Percentiles rank a stretch among this genome's conserved stretches.
phyloP scores from a whole-genome alignment of 768 basidiomycete genomes.

The Phanerochaete sordida region DNA sequence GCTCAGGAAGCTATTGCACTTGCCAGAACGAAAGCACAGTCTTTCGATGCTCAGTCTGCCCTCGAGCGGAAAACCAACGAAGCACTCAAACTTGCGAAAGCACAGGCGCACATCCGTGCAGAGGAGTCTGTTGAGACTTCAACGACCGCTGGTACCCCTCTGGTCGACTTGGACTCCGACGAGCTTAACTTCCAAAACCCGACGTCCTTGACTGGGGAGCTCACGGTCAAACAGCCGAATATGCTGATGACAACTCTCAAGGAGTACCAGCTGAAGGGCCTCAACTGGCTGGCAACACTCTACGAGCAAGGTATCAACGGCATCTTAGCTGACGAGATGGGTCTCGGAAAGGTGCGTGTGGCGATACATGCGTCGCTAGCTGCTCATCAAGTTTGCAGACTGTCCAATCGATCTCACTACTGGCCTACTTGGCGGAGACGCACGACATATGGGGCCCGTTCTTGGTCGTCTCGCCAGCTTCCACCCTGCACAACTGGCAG shows the following conservation, averaged over 20 bases:
- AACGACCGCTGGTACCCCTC: conserved; percentile 33
- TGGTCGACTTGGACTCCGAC: conserved; percentile 87
- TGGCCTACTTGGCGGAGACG: conserved; percentile 93
- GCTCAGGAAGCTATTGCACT: conserved; percentile 85
- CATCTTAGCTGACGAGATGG: conserved; percentile 99
- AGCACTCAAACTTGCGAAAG: conserved; percentile 65
- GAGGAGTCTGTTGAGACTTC: conserved; percentile 29
- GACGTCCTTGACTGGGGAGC: conserved; percentile 77
- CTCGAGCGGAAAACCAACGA: conserved; percentile 79
- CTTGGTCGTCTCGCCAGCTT: conserved; percentile 94
- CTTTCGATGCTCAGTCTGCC: conserved; percentile 84
- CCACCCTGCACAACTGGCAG: conserved; percentile 99
- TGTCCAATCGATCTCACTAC: conserved; percentile 94
- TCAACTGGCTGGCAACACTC: conserved; percentile 96
- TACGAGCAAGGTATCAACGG: conserved; percentile 99
- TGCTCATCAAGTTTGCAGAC: conserved; percentile 46
- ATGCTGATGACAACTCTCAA: conserved; percentile 97
- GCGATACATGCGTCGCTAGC: neutral
- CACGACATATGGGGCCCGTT: conserved; percentile 99
- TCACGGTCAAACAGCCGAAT: conserved; percentile 87
- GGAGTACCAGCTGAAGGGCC: conserved; percentile 96
- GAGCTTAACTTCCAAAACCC: conserved; percentile 99
- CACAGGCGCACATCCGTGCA: conserved; percentile 40
- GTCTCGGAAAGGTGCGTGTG: conserved; percentile 70
- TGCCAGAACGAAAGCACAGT: conserved; percentile 74